Evolutionary conservation across 768 basidiomycete species (phyloP).

Genomic region (Leucosporidium creatinivorum): DNA sequence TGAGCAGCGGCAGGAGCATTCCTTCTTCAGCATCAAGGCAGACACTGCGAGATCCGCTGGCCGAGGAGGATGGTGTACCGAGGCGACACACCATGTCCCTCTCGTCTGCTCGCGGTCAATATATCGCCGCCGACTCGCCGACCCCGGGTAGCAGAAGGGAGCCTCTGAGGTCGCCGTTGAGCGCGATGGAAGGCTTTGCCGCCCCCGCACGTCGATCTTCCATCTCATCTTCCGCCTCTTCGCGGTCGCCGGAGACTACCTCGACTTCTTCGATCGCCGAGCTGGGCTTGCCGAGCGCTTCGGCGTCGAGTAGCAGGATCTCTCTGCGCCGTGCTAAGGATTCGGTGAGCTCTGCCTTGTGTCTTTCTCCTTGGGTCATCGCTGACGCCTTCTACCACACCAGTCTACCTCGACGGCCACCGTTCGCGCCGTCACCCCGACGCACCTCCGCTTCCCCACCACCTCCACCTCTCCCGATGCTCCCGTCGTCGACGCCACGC

Average conservation of each 20-base stretch:
- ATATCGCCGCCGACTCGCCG: background rate
- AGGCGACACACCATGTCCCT: background rate
- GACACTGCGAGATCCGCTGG: background rate
- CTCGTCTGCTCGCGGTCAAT: background rate
- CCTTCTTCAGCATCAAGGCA: background rate
- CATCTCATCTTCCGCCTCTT: background rate
- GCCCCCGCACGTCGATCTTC: background rate
- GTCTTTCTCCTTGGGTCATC: too few relatives aligned
- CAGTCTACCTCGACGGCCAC: slow-evolving; percentile 2
- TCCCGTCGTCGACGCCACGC: background rate
- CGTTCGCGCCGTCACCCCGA: background rate
- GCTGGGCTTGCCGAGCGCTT: background rate
- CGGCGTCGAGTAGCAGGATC: background rate
- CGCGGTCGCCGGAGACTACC: background rate
- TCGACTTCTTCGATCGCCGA: background rate
- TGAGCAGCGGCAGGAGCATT: slow-evolving; percentile 15
- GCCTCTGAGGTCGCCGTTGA: background rate
- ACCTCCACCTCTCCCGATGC: background rate
- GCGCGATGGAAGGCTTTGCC: background rate
- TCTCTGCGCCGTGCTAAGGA: slow-evolving; percentile 2
- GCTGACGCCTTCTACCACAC: too few relatives aligned
- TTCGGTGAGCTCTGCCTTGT: background rate
- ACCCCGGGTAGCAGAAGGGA: background rate
- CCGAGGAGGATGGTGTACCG: slow-evolving; percentile 2
- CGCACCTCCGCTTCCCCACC: background rate